Evolutionary conservation across 306 rosid species (phyloP), one percentile per base, ranked within the genome.

Genomic region (Argentina anserina): DNA sequence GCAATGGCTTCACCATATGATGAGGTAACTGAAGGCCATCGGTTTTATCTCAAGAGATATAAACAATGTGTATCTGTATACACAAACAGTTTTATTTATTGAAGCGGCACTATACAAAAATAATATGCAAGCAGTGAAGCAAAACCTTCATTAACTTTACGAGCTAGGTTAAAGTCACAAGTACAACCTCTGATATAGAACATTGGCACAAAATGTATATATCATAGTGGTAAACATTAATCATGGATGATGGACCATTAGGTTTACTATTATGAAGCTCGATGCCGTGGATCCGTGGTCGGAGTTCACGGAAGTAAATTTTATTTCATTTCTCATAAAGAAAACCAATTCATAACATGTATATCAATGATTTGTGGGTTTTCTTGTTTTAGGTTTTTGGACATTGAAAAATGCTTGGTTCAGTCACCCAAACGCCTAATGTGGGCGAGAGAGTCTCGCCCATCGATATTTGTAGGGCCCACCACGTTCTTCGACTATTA

Each of bases 261-360:
- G 60, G 23, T 18, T 49, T 49, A 49, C 11, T 20, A 6, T 49
- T 49, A 53, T n/a, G 20, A 29, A 59, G 40, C 65, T 59, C 88
- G 83, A 86, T 78, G 25, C 84, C 89, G 83, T 76, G 79, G 78
- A 63, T 82, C 80, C 76, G 70, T 84, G 86, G 87, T 80, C 80
- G 88, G 84, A 80, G 55, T 65, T 67, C 25, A 75, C 52, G 81
- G 81, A 78, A 81, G 81, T 87, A 28, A 86, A 78, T 78, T 80
- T 69, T 78, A 68, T 78, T 52, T 63, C 26, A 70, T 56, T n/a
- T 72, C 63, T 20, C 36, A 17, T 17, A 60, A 14, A 31, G 6
- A 29, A 58, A 28, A 26, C n/a, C 20, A 28, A 60, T 4, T 17
- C 36, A 53, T 21, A 3, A n/a, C 59, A 52, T 50, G 4, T 21